Percentiles rank a stretch among this genome's conserved stretches.
Conservation (phyloP, 139 green algal genomes). For the Chlorella sp. region DNA sequence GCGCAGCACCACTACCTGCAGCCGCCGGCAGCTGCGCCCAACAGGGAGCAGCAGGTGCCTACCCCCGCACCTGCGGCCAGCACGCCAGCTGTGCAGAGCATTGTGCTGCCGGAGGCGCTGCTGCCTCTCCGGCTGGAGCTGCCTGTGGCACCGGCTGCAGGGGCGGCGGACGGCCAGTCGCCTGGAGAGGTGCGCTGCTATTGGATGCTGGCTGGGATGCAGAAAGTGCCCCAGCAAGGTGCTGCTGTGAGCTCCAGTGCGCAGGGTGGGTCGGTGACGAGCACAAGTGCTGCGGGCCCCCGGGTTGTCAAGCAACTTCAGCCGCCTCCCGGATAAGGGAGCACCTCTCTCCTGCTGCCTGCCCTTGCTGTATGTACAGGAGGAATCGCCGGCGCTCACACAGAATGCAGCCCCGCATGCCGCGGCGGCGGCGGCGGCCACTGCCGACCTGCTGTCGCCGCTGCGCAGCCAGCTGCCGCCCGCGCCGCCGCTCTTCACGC, state of each 20-base stretch:
- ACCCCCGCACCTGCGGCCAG: not conserved
- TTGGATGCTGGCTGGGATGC: not conserved
- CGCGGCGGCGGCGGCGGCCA: not conserved
- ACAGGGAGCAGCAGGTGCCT: not conserved
- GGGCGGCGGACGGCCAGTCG: not conserved
- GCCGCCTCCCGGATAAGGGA: too few species aligned
- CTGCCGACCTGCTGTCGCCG: not conserved
- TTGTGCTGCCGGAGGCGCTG: conserved; percentile 23
- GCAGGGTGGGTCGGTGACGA: too few species aligned
- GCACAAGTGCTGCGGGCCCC: too few species aligned
- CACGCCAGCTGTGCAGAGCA: not conserved
- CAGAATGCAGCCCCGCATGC: not conserved
- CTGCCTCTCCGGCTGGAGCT: conserved; percentile 14
- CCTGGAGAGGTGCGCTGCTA: not conserved
- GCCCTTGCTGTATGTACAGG: not conserved
- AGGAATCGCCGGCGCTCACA: conserved; percentile 13
- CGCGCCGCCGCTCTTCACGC: conserved; percentile 28
- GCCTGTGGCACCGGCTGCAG: not conserved
- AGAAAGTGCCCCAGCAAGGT: too few species aligned
- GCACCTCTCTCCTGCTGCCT: too few species aligned
- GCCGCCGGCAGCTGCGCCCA: not conserved
- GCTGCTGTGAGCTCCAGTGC: too few species aligned
- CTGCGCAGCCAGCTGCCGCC: conserved; percentile 33
- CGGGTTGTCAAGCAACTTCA: too few species aligned
- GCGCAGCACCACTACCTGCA: conserved; percentile 19